Evolutionary conservation across 345 rosid species (phyloP).

Genomic region (Euphorbia tirucalli): DNA sequence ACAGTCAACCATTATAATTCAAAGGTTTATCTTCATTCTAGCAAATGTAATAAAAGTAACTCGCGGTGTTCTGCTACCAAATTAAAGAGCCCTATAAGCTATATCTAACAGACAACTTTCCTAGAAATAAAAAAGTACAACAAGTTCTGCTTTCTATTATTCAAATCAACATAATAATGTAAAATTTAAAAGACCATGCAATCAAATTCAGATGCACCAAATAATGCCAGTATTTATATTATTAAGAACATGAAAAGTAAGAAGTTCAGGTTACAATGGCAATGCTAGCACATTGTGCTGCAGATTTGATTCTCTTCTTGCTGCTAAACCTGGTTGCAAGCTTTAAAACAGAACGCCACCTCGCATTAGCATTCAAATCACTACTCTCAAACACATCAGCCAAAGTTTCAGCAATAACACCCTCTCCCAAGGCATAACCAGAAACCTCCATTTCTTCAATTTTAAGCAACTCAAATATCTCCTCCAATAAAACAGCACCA

Average conservation of each 20-base stretch:
- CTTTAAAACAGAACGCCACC: slow-evolving; percentile 56
- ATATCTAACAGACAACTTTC: too few species aligned
- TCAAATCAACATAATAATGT: too few species aligned
- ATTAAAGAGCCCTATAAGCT: too few species aligned
- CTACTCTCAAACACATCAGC: slow-evolving; percentile 39
- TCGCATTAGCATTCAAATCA: slow-evolving; percentile 51
- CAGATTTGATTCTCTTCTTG: slow-evolving; percentile 48
- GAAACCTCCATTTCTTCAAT: slow-evolving; percentile 70
- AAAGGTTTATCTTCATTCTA: too few species aligned
- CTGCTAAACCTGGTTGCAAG: slow-evolving; percentile 49
- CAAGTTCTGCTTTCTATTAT: neutral
- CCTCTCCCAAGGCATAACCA: slow-evolving; percentile 62
- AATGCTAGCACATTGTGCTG: slow-evolving; percentile 49
- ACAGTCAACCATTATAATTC: too few species aligned
- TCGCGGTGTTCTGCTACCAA: too few species aligned
- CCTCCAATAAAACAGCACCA: slow-evolving; percentile 65
- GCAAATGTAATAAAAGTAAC: too few species aligned
- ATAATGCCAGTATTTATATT: neutral
- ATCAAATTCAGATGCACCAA: neutral
- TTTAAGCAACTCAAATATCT: slow-evolving; percentile 55
- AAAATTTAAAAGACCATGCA: neutral
- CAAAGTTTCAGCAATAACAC: slow-evolving; percentile 59
- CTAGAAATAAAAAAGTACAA: neutral
- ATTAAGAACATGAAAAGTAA: neutral
- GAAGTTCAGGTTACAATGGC: slow-evolving; percentile 45